Evolutionary conservation across 306 rosid species (phyloP), one percentile per base, ranked within the genome.

Genomic region (Vigna unguiculata): DNA sequence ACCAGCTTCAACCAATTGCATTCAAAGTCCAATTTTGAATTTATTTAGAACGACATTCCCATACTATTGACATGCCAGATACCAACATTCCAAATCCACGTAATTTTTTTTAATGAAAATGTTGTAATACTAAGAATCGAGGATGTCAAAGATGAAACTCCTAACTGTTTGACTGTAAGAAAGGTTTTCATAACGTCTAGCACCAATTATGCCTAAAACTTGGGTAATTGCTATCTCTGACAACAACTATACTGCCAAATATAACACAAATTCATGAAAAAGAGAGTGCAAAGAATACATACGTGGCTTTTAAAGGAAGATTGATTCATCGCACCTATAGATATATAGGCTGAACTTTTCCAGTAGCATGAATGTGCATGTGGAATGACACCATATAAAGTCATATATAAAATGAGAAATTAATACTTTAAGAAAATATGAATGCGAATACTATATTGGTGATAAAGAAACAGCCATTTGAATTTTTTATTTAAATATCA

Each of bases 21-120:
- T 57, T 69, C 81, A 71, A 72, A 64, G 57, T 70, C 55, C 81
- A 81, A 59, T 20, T 53, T 76, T 81, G 77, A 75, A 80, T 57
- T 58, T 61, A 17, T 48, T 47, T 13, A 40, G 25, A 48, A 9
- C 22, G 46, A 13, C 45, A n/a, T 65, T 45, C 51, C 12, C 9
- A 34, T 58, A 24, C 10, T 30, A 7, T 45, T 52, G 54, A 25
- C 32, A 48, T 67, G 66, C 41, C 80, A 46, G 30, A 9, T 52
- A 25, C 64, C 32, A 40, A 54, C 69, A n/a, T 62, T 25, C 59
- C 57, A 28, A 28, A 5, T 28, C 32, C 32, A 28, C 32, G 32
- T 28, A 28, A 28, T 28, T 25, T 3, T 25, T 25, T 25, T 54
- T 3, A 0, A 21, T 17, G 32, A 54, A 21, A 57, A 24, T 13